Evolutionary conservation across 2,329 filamentous ascomycete genomes (phyloP).

Genomic region (Talaromyces sp.): DNA sequence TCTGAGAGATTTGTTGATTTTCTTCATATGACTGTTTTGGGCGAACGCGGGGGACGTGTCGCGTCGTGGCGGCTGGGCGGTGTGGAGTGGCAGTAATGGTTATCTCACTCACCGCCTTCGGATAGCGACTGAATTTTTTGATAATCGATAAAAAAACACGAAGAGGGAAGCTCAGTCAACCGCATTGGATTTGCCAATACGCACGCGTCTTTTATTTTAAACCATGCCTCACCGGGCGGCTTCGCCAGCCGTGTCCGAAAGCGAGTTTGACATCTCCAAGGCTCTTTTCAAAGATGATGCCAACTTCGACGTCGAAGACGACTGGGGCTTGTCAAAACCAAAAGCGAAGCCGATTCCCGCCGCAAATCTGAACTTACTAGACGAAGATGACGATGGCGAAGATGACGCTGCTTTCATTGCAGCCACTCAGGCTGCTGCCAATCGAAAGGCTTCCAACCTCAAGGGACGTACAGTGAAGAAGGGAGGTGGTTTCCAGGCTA

Average conservation of each 20-base stretch:
- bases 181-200: slow-evolving; percentile 5
- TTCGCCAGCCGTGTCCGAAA: slow-evolving; percentile 81
- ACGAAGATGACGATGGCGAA: slow-evolving; percentile 51
- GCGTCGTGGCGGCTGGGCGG: slow-evolving; percentile 29
- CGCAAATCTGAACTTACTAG: slow-evolving; percentile 49
- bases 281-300: slow-evolving; percentile 61
- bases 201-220: not conserved
- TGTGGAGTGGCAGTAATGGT: slow-evolving; percentile 5
- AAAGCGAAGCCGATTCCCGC: slow-evolving; percentile 34
- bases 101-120: slow-evolving; percentile 24
- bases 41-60: slow-evolving; percentile 25
- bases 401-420: slow-evolving; percentile 87
- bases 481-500: slow-evolving; percentile 91
- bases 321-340: slow-evolving; percentile 44
- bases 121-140: slow-evolving; percentile 17
- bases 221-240: slow-evolving; percentile 65
- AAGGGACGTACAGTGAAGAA: slow-evolving; percentile 88
- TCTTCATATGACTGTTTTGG: slow-evolving; percentile 33
- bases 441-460: slow-evolving; percentile 74
- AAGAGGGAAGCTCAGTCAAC: not conserved
- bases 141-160: slow-evolving; percentile 8
- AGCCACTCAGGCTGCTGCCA: slow-evolving; percentile 76
- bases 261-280: slow-evolving; percentile 82
- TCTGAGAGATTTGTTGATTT: slow-evolving; percentile 8
- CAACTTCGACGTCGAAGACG: slow-evolving; percentile 36